Conservation (phyloP, 306 rosid genomes). For the Sphenostylis stenocarpa region DNA sequence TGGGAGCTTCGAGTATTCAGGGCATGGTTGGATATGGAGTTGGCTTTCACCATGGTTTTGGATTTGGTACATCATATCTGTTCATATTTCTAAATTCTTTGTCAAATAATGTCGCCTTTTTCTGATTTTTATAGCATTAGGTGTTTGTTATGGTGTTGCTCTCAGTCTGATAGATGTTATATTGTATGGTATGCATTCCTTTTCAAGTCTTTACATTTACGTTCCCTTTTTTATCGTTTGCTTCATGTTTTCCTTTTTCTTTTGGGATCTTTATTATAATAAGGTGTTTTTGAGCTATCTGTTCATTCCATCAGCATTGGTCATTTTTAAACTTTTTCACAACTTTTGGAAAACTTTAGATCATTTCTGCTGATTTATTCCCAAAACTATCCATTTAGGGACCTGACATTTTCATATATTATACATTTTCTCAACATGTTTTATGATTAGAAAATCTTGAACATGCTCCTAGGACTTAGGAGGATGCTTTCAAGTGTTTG, state of each 20-base stretch:
- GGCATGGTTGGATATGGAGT: constrained; percentile 75
- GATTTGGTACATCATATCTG: constrained; percentile 59
- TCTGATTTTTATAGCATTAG: not conserved
- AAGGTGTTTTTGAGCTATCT: too few species aligned
- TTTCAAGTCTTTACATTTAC: not conserved
- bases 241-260: too few species aligned
- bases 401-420: not conserved
- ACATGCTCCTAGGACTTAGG: not conserved
- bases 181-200: not conserved
- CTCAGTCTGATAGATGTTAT: not conserved
- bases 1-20: constrained; percentile 65
- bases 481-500: not conserved
- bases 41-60: constrained; percentile 88
- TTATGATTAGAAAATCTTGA: not conserved
- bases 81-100: not conserved
- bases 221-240: not conserved
- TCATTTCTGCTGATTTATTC: not conserved
- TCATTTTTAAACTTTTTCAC: too few species aligned
- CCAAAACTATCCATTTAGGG: not conserved
- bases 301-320: too few species aligned
- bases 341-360: too few species aligned
- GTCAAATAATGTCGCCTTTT: not conserved
- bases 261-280: too few species aligned
- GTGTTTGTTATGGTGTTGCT: not conserved
- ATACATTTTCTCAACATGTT: not conserved